Evolutionary conservation across 345 rosid species (phyloP).

Genomic region (Eucalyptus viminalis): DNA sequence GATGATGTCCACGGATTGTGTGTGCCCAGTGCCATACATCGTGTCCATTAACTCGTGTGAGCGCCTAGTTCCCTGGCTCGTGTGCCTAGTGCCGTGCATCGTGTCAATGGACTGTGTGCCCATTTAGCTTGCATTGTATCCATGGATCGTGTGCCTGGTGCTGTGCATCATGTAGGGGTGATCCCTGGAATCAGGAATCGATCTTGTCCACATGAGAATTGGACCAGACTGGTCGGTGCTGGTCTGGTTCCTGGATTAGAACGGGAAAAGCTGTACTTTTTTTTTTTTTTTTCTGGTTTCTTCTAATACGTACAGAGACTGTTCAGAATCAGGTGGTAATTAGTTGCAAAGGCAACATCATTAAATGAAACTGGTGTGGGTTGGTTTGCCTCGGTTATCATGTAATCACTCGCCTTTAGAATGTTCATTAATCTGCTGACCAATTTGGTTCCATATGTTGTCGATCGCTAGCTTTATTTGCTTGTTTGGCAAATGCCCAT

Average conservation of each 20-base stretch:
- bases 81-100: too few species aligned
- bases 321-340: background rate
- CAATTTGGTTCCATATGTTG: background rate
- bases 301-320: background rate
- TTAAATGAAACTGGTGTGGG: background rate
- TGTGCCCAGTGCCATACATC: background rate
- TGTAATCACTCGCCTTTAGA: background rate
- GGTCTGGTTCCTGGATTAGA: too few species aligned
- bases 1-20: background rate
- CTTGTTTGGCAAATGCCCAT: background rate
- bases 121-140: too few species aligned
- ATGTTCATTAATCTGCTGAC: background rate
- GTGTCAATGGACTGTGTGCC: too few species aligned
- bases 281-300: background rate
- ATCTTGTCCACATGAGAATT: too few species aligned
- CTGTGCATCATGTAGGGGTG: too few species aligned
- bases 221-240: too few species aligned
- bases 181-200: too few species aligned
- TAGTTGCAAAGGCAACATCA: background rate
- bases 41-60: background rate
- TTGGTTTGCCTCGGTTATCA: background rate
- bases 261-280: rapidly evolving
- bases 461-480: background rate
- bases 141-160: too few species aligned
- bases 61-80: too few species aligned